These are phyloP conservation scores for Tylopilus plumbeoviolaceoides DNA, from an alignment of 768 basidiomycete genomes.

Conservation along the genomic window DNA sequence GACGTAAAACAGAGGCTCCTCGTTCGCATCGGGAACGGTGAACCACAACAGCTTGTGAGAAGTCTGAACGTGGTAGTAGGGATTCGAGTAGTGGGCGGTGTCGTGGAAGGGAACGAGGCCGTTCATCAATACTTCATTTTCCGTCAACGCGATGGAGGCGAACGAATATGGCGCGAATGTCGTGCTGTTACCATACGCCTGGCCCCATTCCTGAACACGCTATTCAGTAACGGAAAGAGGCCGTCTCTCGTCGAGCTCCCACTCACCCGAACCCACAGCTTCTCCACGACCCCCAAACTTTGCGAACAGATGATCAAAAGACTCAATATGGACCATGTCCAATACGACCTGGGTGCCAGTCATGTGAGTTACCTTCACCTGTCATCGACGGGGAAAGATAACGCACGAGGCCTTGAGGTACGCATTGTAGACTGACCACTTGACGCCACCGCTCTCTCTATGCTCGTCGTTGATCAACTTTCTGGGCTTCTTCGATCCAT, in stretches of 20 bases:
- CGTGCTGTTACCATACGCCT: slow-evolving; percentile 18
- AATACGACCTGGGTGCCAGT: slow-evolving; percentile 22
- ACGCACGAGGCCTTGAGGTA: slow-evolving; percentile 69
- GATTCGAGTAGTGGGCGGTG: slow-evolving; percentile 11
- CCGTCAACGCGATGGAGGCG: slow-evolving; percentile 19
- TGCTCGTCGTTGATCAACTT: slow-evolving; percentile 82
- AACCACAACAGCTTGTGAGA: slow-evolving; percentile 11
- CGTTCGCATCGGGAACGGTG: slow-evolving; percentile 44
- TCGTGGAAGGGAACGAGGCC: slow-evolving; percentile 21
- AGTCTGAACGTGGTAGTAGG: slow-evolving; percentile 15
- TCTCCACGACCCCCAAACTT: slow-evolving; percentile 24
- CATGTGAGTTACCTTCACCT: background rate
- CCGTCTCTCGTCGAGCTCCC: background rate
- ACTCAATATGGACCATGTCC: slow-evolving; percentile 26
- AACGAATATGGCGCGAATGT: slow-evolving; percentile 13
- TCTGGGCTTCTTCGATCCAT: slow-evolving; percentile 52
- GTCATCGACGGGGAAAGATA: background rate
- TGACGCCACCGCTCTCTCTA: slow-evolving; percentile 75
- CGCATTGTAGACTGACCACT: slow-evolving; percentile 65
- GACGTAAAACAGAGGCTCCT: slow-evolving; percentile 70
- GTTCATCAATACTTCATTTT: slow-evolving; percentile 29
- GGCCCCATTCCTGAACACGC: slow-evolving; percentile 26
- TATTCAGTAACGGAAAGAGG: background rate
- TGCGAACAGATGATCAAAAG: slow-evolving; percentile 24
- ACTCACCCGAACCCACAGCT: slow-evolving; percentile 30